Evolutionary conservation across 176 grass and related monocot genomes (phyloP), one percentile per base, ranked within the genome.

Genomic region (Rhynchospora pubera): DNA sequence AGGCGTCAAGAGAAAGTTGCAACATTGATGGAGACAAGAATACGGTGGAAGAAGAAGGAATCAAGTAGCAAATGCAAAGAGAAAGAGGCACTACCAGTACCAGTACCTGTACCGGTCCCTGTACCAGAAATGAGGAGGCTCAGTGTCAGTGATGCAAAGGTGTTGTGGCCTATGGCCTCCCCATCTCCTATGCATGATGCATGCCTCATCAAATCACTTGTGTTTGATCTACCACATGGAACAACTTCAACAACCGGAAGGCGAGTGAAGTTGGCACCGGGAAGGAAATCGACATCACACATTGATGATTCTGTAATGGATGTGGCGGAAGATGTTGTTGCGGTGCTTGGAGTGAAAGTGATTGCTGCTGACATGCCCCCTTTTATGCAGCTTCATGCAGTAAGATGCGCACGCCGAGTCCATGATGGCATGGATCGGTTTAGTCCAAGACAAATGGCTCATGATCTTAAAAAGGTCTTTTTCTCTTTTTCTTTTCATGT

Each of bases 381-480:
- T 0, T 95, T 95, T 87, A 90, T 95, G 93, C 93, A 94, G 67
- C 39, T 92, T 32, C 90, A 95, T 72, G 93, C 93, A 4, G 86
- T 95, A 70, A 81, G 86, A 69, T 95, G 93, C 18, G 93, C 90
- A 21, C 89, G 87, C 42, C 77, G 93, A 52, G 89, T 88, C 22
- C 83, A 85, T 83, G 90, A 88, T 10, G 86, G 56, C 88, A 82
- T 92, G 86, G 87, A 88, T 58, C 87, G 86, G 53, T 95, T 92
- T 88, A 95, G 90, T 78, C 91, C 93, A 16, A 90, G 93, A 86
- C 88, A 92, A 83, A 83, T 92, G 86, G 90, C 93, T 64, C 93
- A 95, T 85, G 90, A 95, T 64, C 73, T 92, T 43, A 95, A 92
- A 88, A 95, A 90, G 93, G 93, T 92, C 52, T 63, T 22, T 61